These are phyloP conservation scores for Arthrobotrys conoides DNA, from an alignment of 2,329 filamentous ascomycete genomes.

Conservation along the genomic window DNA sequence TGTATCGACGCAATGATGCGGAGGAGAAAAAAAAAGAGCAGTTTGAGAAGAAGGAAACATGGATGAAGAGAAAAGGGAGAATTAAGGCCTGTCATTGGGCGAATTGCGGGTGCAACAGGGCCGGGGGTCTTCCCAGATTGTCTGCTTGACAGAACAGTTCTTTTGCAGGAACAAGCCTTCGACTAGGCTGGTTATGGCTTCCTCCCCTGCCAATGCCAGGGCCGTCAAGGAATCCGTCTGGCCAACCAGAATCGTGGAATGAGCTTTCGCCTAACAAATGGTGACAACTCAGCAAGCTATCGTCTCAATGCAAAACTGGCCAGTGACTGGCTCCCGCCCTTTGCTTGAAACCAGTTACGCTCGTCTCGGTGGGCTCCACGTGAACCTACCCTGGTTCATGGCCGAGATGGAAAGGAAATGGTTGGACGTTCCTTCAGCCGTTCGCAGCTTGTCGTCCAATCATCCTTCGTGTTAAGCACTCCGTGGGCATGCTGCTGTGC, in stretches of 20 bases:
- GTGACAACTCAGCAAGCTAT: constrained; percentile 62
- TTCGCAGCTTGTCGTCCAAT: constrained; percentile 54
- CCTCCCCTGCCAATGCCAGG: constrained; percentile 53
- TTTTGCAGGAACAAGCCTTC: constrained; percentile 56
- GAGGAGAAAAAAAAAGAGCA: constrained; percentile 46
- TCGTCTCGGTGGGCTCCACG: constrained; percentile 60
- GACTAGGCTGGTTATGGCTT: constrained; percentile 49
- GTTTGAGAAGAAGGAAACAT: constrained; percentile 55
- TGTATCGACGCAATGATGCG: constrained; percentile 60
- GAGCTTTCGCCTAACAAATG: constrained; percentile 59
- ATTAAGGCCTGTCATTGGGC: constrained; percentile 57
- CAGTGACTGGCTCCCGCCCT: constrained; percentile 56
- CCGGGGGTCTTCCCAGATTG: constrained; percentile 53
- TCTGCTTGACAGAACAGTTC: constrained; percentile 44
- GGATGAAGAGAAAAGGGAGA: constrained; percentile 44
- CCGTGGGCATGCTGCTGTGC: constrained; percentile 53
- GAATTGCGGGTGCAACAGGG: constrained; percentile 59
- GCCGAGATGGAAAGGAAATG: constrained; percentile 52
- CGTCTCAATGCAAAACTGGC: constrained; percentile 60
- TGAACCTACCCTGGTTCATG: constrained; percentile 56
- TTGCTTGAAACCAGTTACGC: constrained; percentile 57
- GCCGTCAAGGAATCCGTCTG: constrained; percentile 51
- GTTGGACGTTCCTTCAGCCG: constrained; percentile 57
- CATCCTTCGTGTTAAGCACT: constrained; percentile 56
- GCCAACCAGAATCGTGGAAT: constrained; percentile 55